Evolutionary conservation across 129 eudicot species (phyloP).

Genomic region (Flaveria linearis): DNA sequence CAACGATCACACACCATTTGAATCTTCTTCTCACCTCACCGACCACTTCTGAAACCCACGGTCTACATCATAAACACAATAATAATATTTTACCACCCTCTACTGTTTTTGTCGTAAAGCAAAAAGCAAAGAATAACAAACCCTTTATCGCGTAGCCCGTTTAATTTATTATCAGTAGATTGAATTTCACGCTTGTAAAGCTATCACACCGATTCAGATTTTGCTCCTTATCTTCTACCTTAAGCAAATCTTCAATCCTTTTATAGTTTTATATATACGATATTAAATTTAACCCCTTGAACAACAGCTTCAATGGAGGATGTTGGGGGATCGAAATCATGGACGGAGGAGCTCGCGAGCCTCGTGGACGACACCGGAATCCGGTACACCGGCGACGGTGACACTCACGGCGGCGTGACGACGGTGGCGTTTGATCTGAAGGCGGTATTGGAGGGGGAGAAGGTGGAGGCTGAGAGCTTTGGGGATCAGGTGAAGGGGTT

Average conservation of each 20-base stretch:
- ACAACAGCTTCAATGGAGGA: conserved; percentile 46
- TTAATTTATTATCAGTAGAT: conserved; percentile 20
- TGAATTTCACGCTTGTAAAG: conserved; percentile 45
- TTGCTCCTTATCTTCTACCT: conserved; percentile 18
- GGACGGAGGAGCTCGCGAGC: conserved; percentile 90
- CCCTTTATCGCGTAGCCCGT: conserved; percentile 33
- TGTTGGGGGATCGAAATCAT: conserved; percentile 48
- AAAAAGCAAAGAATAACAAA: conserved; percentile 33
- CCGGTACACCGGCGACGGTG: conserved; percentile 46
- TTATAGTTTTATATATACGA: no score
- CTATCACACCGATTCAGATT: conserved; percentile 12
- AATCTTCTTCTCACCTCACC: conserved; percentile 12
- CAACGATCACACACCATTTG: neutral
- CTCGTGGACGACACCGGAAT: conserved; percentile 72
- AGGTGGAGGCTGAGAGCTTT: conserved; percentile 59
- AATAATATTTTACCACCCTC: neutral
- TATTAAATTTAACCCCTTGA: no score
- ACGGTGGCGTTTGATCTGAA: conserved; percentile 40
- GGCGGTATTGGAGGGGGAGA: conserved; percentile 33
- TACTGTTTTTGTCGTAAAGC: conserved; percentile 37
- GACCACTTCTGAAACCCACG: conserved; percentile 33
- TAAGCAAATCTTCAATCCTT: conserved; percentile 6
- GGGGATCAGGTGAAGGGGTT: conserved; percentile 89
- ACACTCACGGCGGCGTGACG: conserved; percentile 27
- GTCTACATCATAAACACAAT: conserved; percentile 2